Base-by-base conservation (phyloP, 148 eudicot species). In the Vaccinium myrtillus region DNA sequence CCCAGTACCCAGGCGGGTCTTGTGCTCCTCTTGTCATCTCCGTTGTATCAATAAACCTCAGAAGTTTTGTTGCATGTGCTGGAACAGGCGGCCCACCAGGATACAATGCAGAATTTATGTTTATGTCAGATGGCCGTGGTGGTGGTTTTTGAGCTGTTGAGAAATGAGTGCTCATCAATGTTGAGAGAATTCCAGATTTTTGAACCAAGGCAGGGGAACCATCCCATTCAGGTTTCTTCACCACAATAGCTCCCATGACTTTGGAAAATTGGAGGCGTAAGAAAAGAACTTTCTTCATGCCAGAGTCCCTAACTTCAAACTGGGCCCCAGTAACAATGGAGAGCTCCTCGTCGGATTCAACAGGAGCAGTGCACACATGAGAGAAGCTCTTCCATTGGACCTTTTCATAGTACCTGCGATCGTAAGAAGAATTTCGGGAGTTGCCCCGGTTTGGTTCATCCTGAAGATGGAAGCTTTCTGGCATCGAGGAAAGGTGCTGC, bases 351-450 rank as follows among this genome's bases (percentile, higher is more conserved):
- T 90, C 87, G 10, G 88, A 87, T 83, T 91, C 93, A 0, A 90
- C 90, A 19, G 93, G 93, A 58, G 93, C 93, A 7, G 91, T 88
- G 87, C 92, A 90, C 73, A 90, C 84, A 48, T 91, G 92, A 15
- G 93, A 91, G 54, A 91, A 91, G 81, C 89, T 91, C 79, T 87
- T 91, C 90, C 91, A 90, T 36, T 91, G 87, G 78, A 91, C 92
- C 74, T 87, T 88, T 71, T 91, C 92, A n/a, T 84, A 86, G 83
- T 88, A 91, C 54, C 90, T 87, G 11, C 89, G 86, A 75, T 90
- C 88, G 30, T 76, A 2, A 8, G 87, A 84, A 11, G 86, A 82
- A 36, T 84, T 78, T 36, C 19, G 63, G 58, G 27, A 53, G 75
- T 84, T 53, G 11, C 73, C 70, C 15, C 80, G 30, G 69, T 36